Evolutionary conservation across 495 filamentous ascomycete genomes (phyloP), one percentile per base, ranked within the genome.

Genomic region (Emericellopsis terricola): DNA sequence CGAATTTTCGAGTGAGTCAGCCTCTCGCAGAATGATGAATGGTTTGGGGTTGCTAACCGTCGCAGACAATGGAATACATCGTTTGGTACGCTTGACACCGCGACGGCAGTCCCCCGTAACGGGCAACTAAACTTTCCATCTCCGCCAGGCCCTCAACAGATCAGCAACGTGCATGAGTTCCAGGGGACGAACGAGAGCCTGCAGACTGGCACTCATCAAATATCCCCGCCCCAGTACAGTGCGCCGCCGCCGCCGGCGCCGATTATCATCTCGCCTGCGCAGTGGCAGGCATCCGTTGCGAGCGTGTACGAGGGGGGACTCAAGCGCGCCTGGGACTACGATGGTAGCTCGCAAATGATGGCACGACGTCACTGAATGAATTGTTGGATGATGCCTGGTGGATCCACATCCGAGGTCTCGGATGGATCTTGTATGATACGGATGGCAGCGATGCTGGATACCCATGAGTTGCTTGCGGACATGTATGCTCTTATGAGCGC

Each of bases 201-300:
- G 15, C 70, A 69, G 7, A 55, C 68, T 3, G 68, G 48, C 37
- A 60, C 50, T 18, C 73, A 73, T 23, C 33, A 35, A 14, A 49
- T 76, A 14, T 55, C 65, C 5, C 63, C 68, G 17, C 61, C 64
- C 16, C 62, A 71, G 30, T 71, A 73, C 37, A 60, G 61, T 20
- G 52, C 64, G 9, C 58, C 69, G 11, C 68, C 64, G 6, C 58
- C 69, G 11, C 68, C 64, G 6, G 51, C 59, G 14, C 56, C 60
- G 41, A 64, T 73, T 11, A 76, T 91, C 41, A 81, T 97, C 37
- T 92, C 82, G 9, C 83, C 89, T 8, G 77, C 78, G 39, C 92
- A 94, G 71, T 97, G 89, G 89, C 86, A 93, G 52, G 81, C 93
- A 45, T 83, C 75, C 29, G 86, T 97, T 43, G 86, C 91, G 10